Evolutionary conservation across 495 filamentous ascomycete species (phyloP).

Genomic region (Penicillium bialowiezense): DNA sequence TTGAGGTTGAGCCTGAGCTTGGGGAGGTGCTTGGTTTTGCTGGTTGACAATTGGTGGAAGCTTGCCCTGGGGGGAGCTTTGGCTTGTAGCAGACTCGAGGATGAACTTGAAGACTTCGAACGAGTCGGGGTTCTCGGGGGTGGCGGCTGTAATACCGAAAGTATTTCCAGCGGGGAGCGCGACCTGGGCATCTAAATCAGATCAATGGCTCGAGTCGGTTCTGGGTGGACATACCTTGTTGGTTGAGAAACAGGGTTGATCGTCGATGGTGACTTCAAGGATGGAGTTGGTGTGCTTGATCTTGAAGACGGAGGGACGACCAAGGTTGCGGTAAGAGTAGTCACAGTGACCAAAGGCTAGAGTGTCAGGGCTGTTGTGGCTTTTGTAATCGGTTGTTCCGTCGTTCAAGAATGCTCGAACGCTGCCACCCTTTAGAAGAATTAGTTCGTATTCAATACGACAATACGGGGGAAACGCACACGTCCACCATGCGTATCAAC

Average conservation of each 20-base stretch:
- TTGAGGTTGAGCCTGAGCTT: background rate
- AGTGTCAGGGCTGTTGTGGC: slow-evolving; percentile 73
- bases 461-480: slow-evolving; percentile 28
- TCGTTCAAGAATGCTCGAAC: slow-evolving; percentile 94
- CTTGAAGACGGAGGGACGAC: slow-evolving; percentile 73
- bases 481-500: slow-evolving; percentile 84
- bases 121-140: slow-evolving; percentile 87
- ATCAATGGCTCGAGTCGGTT: background rate
- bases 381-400: slow-evolving; percentile 75
- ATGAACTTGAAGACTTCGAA: slow-evolving; percentile 91
- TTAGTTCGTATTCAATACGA: slow-evolving; percentile 7
- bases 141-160: slow-evolving; percentile 84
- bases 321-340: slow-evolving; percentile 88
- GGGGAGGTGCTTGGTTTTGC: slow-evolving; percentile 25
- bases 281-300: slow-evolving; percentile 59
- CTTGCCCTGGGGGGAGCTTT: slow-evolving; percentile 29
- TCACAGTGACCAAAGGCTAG: slow-evolving; percentile 93
- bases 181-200: slow-evolving; percentile 40
- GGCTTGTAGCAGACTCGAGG: slow-evolving; percentile 49
- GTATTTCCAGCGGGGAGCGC: slow-evolving; percentile 74
- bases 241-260: slow-evolving; percentile 78
- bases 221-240: slow-evolving; percentile 51
- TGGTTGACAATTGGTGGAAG: slow-evolving; percentile 30
- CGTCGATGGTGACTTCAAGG: slow-evolving; percentile 80
- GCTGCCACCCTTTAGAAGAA: slow-evolving; percentile 59